Percentiles rank a stretch among this genome's conserved stretches.
These are phyloP conservation scores for Chalciporus pseudorubinellus DNA, from an alignment of 768 basidiomycete genomes.

Conservation along the genomic window DNA sequence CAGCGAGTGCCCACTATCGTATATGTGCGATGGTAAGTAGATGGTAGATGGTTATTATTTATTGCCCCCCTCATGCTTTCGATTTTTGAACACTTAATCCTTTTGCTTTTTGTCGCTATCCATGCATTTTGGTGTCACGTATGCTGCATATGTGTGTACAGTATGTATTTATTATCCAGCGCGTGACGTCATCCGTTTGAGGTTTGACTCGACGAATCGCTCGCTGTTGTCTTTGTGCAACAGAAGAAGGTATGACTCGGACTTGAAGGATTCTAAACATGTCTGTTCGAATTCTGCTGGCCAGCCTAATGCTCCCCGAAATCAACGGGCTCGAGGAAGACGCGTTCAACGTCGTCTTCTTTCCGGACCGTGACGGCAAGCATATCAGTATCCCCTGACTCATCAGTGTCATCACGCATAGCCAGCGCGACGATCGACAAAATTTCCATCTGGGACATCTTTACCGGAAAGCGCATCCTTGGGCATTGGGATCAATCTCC, in stretches of 20 bases:
- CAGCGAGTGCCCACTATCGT: no score
- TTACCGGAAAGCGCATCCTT: no score
- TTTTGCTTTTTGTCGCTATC: background rate
- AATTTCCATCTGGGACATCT: no score
- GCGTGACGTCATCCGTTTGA: background rate
- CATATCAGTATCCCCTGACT: no score
- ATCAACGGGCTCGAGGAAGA: background rate
- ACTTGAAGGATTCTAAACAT: no score
- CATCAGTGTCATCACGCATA: no score
- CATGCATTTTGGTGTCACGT: conserved; percentile 6
- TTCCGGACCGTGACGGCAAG: background rate
- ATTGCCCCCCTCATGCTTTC: background rate
- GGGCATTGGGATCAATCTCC: no score
- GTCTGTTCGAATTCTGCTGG: background rate
- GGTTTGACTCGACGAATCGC: no score
- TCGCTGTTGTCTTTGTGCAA: no score
- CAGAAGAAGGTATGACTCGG: background rate
- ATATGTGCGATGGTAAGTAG: background rate
- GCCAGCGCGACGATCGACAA: no score
- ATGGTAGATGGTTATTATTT: conserved; percentile 7
- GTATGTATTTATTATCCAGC: conserved; percentile 22
- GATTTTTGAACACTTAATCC: background rate
- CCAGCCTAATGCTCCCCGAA: background rate
- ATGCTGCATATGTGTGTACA: conserved; percentile 2
- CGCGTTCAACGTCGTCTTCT: background rate